Base-by-base conservation (phyloP, 176 grass and related monocot species). In the Ensete ventricosum region DNA sequence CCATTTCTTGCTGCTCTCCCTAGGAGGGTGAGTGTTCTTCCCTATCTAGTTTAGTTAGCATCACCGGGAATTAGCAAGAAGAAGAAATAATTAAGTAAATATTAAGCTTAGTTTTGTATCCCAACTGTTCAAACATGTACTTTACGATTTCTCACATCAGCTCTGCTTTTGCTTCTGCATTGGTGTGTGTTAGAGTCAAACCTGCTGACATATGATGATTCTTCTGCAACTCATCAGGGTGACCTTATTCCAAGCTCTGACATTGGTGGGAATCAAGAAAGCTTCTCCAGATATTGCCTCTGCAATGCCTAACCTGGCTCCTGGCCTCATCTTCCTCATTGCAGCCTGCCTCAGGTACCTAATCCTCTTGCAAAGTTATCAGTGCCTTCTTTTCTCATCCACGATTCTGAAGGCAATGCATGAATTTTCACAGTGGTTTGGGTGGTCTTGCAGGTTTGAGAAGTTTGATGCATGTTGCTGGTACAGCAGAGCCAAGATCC, bases 311-410 rank as follows among this genome's bases (percentile, higher is more conserved):
- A 90, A 90, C 26, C 84, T 87, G 14, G 72, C 75, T 50, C 83
- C 89, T 58, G 89, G 86, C 2, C 49, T 92, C 3, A 88, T 92
- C 21, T 92, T 92, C 79, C 48, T 80, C 53, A 69, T 92, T 68
- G 90, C 90, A 63, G 87, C 90, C 11, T 89, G 73, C 70, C 78
- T 85, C 52, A 81, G 90, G 89, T 90, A 52, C 12, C 22, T 14
- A 69, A 81, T 54, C 25, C 14, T 77, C 8, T 64, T 43, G 34
- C 5, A 43, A 43, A 43, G 34, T 43, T 43, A 6, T 43, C 34
- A 43, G 34, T 43, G 34, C 34, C 34, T 43, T 23, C 0, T 43
- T 43, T 43, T 43, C 34, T 43, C 34, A 43, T 43, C 4, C 34
- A 43, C 34, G 4, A 43, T 43, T 43, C 34, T 43, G 34, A 43